These are phyloP conservation scores for Botrytis elliptica DNA, from an alignment of 2,329 filamentous ascomycete species.

Conservation along the genomic window DNA sequence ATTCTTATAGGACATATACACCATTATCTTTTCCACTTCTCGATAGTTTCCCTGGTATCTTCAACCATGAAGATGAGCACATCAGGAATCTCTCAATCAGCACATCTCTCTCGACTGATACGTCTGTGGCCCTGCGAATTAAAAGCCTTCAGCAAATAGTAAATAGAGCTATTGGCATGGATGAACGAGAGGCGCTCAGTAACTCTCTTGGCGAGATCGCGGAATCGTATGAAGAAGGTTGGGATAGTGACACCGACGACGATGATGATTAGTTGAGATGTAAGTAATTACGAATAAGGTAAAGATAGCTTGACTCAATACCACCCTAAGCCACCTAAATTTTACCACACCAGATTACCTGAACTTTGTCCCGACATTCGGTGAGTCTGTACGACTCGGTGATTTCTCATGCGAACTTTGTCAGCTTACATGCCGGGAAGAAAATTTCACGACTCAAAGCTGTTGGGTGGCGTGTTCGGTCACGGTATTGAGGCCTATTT, in stretches of 20 bases:
- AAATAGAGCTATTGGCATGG: conserved; percentile 61
- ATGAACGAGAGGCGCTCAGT: conserved; percentile 80
- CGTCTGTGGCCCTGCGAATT: conserved; percentile 67
- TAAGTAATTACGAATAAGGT: conserved; percentile 4
- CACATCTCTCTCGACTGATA: conserved; percentile 70
- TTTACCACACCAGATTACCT: neutral
- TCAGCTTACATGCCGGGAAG: conserved; percentile 8
- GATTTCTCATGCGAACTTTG: neutral
- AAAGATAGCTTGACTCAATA: conserved; percentile 2
- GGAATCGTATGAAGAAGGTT: conserved; percentile 86
- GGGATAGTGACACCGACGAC: conserved; percentile 73
- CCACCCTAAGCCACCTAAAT: conserved; percentile 9
- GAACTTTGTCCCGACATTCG: neutral
- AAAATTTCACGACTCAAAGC: neutral
- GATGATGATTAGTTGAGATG: conserved; percentile 51
- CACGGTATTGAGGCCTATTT: neutral
- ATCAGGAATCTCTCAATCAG: conserved; percentile 48
- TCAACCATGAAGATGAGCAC: conserved; percentile 47
- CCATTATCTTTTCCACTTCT: conserved; percentile 70
- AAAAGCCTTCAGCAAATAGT: conserved; percentile 65
- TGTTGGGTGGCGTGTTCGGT: conserved; percentile 8
- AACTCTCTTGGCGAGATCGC: conserved; percentile 80
- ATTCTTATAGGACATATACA: conserved; percentile 41
- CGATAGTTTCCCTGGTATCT: conserved; percentile 80
- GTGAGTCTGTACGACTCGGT: conserved; percentile 1